Conservation (phyloP, 768 basidiomycete genomes). For the Favolaschia claudopus region DNA sequence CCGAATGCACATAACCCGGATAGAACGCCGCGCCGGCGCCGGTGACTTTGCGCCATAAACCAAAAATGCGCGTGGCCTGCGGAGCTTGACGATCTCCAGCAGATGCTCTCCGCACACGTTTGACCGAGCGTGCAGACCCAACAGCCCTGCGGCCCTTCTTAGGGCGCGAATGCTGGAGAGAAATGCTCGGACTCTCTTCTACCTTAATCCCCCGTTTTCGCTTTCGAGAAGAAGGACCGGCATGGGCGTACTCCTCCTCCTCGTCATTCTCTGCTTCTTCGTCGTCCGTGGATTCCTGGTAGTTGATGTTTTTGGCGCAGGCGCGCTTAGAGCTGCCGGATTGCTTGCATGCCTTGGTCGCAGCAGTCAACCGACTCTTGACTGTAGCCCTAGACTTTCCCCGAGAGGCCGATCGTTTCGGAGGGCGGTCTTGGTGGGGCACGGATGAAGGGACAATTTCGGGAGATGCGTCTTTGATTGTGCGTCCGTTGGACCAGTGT, state of each 20-base stretch:
- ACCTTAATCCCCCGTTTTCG: constrained; percentile 48
- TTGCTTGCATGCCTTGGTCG: constrained; percentile 5
- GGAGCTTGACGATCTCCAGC: constrained; percentile 20
- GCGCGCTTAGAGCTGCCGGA: constrained; percentile 4
- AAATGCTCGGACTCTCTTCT: constrained; percentile 14
- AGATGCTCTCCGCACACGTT: constrained; percentile 48
- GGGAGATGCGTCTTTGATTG: constrained; percentile 8
- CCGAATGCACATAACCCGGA: constrained; percentile 60
- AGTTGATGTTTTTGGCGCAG: constrained; percentile 19
- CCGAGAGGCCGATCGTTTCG: constrained; percentile 13
- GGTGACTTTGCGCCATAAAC: constrained; percentile 70
- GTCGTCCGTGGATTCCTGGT: constrained; percentile 37
- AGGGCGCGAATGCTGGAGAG: no score
- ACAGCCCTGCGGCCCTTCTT: constrained; percentile 31
- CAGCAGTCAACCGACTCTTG: constrained; percentile 1
- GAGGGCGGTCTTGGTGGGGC: constrained; percentile 57
- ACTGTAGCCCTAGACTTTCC: constrained; percentile 12
- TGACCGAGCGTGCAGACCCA: constrained; percentile 38
- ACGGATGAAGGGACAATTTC: constrained; percentile 68
- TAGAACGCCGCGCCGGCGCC: constrained; percentile 69
- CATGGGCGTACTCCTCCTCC: constrained; percentile 52
- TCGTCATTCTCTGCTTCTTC: constrained; percentile 39
- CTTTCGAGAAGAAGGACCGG: constrained; percentile 46
- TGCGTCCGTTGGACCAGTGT: constrained; percentile 32
- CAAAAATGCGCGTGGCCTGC: constrained; percentile 69